Conservation (phyloP, 345 rosid genomes). For the Arabis alpina region DNA sequence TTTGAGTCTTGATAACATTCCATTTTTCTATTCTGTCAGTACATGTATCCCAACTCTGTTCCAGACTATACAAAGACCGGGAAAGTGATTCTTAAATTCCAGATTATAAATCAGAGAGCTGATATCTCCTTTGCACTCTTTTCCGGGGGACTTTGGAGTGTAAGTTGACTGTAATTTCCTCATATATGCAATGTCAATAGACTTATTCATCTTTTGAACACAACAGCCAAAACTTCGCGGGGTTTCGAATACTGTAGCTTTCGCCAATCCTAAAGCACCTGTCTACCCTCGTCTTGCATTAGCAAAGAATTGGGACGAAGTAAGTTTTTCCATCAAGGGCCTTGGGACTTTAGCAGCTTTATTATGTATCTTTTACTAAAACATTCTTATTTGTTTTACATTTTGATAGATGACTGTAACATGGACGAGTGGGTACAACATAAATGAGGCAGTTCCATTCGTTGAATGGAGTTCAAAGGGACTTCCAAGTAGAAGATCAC, state of each 20-base stretch:
- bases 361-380: conserved; percentile 11
- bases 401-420: conserved; percentile 81
- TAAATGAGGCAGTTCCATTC: conserved; percentile 76
- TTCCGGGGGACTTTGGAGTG: conserved; percentile 64
- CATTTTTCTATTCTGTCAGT: conserved; percentile 52
- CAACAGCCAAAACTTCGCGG: conserved; percentile 84
- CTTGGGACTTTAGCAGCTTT: not conserved
- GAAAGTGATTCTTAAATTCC: conserved; percentile 58
- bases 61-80: conserved; percentile 63
- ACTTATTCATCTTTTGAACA: conserved; percentile 30
- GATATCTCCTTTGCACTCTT: conserved; percentile 89
- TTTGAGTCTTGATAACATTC: conserved; percentile 5
- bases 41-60: conserved; percentile 58
- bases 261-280: conserved; percentile 84
- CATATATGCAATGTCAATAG: conserved; percentile 15
- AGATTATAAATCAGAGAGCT: conserved; percentile 89
- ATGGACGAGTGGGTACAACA: conserved; percentile 95
- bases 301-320: conserved; percentile 92
- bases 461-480: conserved; percentile 74
- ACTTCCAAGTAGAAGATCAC: conserved; percentile 48
- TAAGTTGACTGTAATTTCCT: conserved; percentile 38
- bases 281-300: conserved; percentile 90
- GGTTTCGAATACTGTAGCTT: conserved; percentile 63
- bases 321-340: conserved; percentile 44
- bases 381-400: conserved; percentile 13